Evolutionary conservation across 2,329 filamentous ascomycete genomes (phyloP), one percentile per base, ranked within the genome.

Genomic region (Diaporthe helianthi): DNA sequence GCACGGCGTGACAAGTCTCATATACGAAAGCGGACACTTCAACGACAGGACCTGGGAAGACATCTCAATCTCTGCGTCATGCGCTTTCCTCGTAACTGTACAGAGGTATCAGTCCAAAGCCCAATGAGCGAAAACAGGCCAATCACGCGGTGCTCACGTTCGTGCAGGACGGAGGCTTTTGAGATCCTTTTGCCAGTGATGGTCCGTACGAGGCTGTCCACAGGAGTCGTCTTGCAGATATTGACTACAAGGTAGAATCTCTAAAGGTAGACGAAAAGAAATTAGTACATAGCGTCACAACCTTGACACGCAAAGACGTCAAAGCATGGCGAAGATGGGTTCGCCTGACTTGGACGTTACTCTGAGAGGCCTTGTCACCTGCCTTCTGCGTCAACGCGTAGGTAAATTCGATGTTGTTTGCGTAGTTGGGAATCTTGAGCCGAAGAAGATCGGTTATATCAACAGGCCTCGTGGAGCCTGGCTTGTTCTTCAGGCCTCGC

Each of bases 401-500:
- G 49, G 93, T 97, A 79, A 99, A 90, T 69, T 92, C 88, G 71
- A 99, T 83, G 61, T 84, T 89, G 77, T 98, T 98, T 66, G 83
- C 82, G 76, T 95, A 97, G 52, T 85, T 85, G 22, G 84, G 76
- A 13, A 89, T 87, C 72, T 88, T 90, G 36, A 93, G 87, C 22
- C 91, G 89, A 54, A 98, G 83, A 70, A 89, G 86, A 73, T 87
- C 84, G 9, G 96, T 99, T 71, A 99, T 92, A 80, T 99, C 96
- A 55, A 93, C 94, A 9, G 96, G 96, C 75, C 93, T 90, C 49
- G 96, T 99, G 53, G 96, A 97, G 26, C 96, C 96, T 8, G 95
- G 93, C 79, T 96, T 97, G 79, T 97, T 98, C 81, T 99, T 99
- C 71, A 99, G 81, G 5, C 96, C 96, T 74, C 96, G 92, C 73